phyloP scores from a whole-genome alignment of 306 rosid species.

The Sesbania bispinosa region DNA sequence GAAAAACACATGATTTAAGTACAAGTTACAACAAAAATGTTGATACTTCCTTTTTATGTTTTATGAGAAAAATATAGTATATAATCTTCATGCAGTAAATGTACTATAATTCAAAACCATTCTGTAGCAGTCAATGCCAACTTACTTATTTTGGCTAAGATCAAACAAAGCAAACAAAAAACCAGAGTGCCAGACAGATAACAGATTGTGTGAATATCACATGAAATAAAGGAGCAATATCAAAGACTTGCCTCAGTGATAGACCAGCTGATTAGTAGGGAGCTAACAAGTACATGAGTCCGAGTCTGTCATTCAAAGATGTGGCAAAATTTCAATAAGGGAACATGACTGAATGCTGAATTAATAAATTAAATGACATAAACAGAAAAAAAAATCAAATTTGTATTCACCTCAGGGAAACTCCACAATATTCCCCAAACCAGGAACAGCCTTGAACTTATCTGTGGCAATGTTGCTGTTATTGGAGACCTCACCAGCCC shows the following conservation, averaged over 20 bases:
- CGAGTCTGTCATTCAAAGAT: slow-evolving; percentile 46
- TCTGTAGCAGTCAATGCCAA: background rate
- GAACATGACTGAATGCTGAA: background rate
- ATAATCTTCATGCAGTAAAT: slow-evolving; percentile 9
- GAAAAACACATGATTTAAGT: background rate
- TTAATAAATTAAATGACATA: background rate
- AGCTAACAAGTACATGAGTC: slow-evolving; percentile 56
- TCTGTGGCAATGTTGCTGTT: slow-evolving; percentile 81
- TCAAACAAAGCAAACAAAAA: slow-evolving; percentile 3
- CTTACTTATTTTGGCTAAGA: background rate
- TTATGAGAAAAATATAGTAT: background rate
- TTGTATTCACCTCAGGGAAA: slow-evolving; percentile 45
- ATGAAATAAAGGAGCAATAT: background rate
- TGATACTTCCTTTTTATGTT: background rate
- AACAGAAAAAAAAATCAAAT: background rate
- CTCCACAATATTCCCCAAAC: slow-evolving; percentile 90
- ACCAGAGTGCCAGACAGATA: background rate
- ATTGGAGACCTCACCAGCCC: slow-evolving; percentile 87
- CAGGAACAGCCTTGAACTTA: slow-evolving; percentile 68
- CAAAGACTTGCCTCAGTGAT: slow-evolving; percentile 73
- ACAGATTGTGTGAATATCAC: background rate
- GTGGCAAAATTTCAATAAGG: background rate
- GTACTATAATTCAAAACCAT: background rate
- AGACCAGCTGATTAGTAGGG: slow-evolving; percentile 76
- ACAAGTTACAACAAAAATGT: background rate